Evolutionary conservation across 805 yeast genomes (phyloP).

Genomic region (Ogataea dorogensis): DNA sequence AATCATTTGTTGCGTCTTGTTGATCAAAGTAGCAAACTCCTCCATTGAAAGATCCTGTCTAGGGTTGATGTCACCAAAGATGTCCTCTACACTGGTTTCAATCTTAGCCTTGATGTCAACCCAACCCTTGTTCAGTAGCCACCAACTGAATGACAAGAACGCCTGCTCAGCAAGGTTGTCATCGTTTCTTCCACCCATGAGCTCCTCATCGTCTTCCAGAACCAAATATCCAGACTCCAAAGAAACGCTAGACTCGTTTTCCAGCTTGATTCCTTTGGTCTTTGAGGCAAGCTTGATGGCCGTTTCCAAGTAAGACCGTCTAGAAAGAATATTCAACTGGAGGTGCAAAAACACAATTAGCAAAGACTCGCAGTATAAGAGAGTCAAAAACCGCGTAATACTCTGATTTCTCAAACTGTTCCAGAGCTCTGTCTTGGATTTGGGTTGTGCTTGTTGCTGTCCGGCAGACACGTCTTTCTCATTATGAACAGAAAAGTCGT

Average conservation of each 20-base stretch:
- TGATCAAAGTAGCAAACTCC: conserved; percentile 51
- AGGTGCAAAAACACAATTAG: conserved; percentile 76
- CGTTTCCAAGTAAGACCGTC: conserved; percentile 78
- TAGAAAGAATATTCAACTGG: conserved; percentile 84
- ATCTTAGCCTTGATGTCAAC: conserved; percentile 50
- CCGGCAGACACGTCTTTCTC: conserved; percentile 11
- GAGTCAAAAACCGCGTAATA: conserved; percentile 67
- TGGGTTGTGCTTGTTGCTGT: conserved; percentile 25
- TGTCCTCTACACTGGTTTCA: conserved; percentile 53
- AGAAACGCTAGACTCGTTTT: conserved; percentile 20
- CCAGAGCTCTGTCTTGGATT: conserved; percentile 75
- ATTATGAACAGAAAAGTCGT: conserved; percentile 39
- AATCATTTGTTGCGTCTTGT: conserved; percentile 36
- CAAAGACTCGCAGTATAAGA: conserved; percentile 65
- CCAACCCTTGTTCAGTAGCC: conserved; percentile 91
- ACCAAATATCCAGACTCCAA: conserved; percentile 21
- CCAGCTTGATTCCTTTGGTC: conserved; percentile 35
- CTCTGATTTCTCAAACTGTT: conserved; percentile 72
- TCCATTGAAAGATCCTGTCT: conserved; percentile 64
- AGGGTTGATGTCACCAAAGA: conserved; percentile 66
- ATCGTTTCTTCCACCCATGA: conserved; percentile 24
- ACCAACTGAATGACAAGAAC: conserved; percentile 87
- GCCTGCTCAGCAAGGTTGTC: conserved; percentile 69
- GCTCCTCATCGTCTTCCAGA: conserved; percentile 26
- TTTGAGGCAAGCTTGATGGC: conserved; percentile 68